Evolutionary conservation across 2,329 filamentous ascomycete species (phyloP).

Genomic region (Calonectria hawksworthii): DNA sequence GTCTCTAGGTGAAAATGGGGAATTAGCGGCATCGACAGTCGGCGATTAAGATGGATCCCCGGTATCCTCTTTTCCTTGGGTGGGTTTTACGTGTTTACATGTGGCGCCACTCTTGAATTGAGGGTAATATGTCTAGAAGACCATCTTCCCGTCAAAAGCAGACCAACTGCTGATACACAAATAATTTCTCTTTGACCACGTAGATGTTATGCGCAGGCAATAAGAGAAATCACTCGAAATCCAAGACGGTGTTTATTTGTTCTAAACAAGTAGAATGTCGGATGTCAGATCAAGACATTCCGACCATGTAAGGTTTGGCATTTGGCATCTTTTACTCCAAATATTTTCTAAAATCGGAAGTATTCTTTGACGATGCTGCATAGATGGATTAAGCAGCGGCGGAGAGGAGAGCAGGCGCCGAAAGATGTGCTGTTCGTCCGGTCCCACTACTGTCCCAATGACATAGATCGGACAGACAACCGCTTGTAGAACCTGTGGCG

Average conservation of each 20-base stretch:
- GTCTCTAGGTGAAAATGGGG: no score
- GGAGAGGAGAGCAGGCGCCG: not conserved
- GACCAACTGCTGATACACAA: no score
- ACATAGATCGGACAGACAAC: slow-evolving; percentile 6
- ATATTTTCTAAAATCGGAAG: slow-evolving; percentile 3
- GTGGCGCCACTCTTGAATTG: no score
- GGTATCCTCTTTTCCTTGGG: no score
- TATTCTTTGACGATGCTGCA: slow-evolving; percentile 7
- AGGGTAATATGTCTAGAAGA: no score
- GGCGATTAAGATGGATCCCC: no score
- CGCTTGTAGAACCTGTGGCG: not conserved
- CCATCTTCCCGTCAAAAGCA: no score
- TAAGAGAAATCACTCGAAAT: not conserved
- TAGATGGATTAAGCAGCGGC: not conserved
- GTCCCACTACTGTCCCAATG: not conserved
- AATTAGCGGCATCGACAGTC: no score
- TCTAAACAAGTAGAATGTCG: not conserved
- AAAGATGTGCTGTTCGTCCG: slow-evolving; percentile 3
- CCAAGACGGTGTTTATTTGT: not conserved
- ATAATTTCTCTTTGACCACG: no score
- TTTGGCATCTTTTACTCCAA: not conserved
- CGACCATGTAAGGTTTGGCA: not conserved
- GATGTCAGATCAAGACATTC: not conserved
- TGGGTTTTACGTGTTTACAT: no score
- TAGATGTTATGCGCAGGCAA: not conserved